Evolutionary conservation across 345 rosid species (phyloP), one percentile per base, ranked within the genome.

Genomic region (Punica granatum): DNA sequence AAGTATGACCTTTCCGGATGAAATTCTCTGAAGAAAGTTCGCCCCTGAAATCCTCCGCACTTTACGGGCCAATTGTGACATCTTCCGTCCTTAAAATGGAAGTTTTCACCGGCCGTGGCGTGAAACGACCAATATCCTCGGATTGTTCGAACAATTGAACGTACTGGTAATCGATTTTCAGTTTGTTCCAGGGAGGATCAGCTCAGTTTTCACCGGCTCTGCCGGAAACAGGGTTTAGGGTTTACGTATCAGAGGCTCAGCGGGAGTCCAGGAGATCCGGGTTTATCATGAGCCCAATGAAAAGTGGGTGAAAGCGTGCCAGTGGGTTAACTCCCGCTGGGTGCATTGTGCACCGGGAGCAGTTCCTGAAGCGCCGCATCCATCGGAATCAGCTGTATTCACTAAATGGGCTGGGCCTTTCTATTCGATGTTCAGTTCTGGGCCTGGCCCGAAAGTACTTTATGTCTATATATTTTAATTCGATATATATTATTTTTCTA

Each of bases 11-110:
- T 42, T 39, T 12, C 18, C 12, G 32, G 7, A 39, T 46, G 18
- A 26, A 64, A 41, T 64, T 43, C 28, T 19, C 9, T n/a, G 28
- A 63, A n/a, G 49, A 63, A 65, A 44, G 19, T 48, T 65, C 13
- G 58, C 59, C 48, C 48, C 32, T 1, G 61, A 30, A 56, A 56
- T 56, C 61, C 26, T 56, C 61, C 25, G 61, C 61, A 28, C 19
- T 1, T 26, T 28, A 30, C 30, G 61, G 61, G 34, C 61, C 34
- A 56, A 56, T 10, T 18, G 34, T 26, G 25, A 30, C 61, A 56
- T 56, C 19, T 26, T 56, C 10, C 33, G 34, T 28, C 61, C 61
- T 30, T 33, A 6, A 28, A 14, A 25, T 26, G 11, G 5, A 12
- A 14, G 10, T 7, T 51, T 51, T 48, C 25, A 21, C 53, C 23